Percentiles rank a stretch among this genome's conserved stretches.
These are phyloP conservation scores for Chaetomiaceae sp. DNA, from an alignment of 2,329 filamentous ascomycete genomes.

Conservation along the genomic window DNA sequence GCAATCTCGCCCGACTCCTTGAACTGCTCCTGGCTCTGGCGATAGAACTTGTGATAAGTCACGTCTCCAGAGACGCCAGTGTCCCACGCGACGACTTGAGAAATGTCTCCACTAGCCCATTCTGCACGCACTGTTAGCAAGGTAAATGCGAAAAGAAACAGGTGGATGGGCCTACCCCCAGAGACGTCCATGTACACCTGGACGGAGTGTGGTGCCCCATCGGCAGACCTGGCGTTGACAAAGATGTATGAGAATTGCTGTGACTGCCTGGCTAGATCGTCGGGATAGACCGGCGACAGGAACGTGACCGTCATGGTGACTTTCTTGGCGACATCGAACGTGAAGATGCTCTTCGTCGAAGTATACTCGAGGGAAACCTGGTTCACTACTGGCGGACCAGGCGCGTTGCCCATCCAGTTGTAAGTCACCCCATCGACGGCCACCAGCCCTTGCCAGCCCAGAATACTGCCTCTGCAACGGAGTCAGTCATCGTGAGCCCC, in stretches of 20 bases:
- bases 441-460: constrained; percentile 64
- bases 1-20: constrained; percentile 63
- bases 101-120: constrained; percentile 61
- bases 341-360: constrained; percentile 65
- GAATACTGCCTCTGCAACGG: constrained; percentile 42
- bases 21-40: constrained; percentile 56
- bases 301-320: constrained; percentile 64
- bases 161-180: constrained; percentile 43
- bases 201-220: constrained; percentile 57
- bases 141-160: background rate
- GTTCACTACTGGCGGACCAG: constrained; percentile 43
- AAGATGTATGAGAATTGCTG: constrained; percentile 65
- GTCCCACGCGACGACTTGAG: constrained; percentile 55
- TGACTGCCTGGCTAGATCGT: constrained; percentile 61
- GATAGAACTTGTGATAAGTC: constrained; percentile 58
- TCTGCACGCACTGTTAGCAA: constrained; percentile 40
- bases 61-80: constrained; percentile 45
- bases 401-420: constrained; percentile 61
- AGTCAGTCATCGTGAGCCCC: constrained; percentile 12
- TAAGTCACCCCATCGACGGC: constrained; percentile 55
- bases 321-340: constrained; percentile 54
- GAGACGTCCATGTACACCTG: constrained; percentile 69
- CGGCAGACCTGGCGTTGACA: constrained; percentile 54
- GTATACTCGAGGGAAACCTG: constrained; percentile 65
- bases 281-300: constrained; percentile 61